These are phyloP conservation scores for Phaeotremella skinneri DNA, from an alignment of 768 basidiomycete species.

Conservation along the genomic window DNA sequence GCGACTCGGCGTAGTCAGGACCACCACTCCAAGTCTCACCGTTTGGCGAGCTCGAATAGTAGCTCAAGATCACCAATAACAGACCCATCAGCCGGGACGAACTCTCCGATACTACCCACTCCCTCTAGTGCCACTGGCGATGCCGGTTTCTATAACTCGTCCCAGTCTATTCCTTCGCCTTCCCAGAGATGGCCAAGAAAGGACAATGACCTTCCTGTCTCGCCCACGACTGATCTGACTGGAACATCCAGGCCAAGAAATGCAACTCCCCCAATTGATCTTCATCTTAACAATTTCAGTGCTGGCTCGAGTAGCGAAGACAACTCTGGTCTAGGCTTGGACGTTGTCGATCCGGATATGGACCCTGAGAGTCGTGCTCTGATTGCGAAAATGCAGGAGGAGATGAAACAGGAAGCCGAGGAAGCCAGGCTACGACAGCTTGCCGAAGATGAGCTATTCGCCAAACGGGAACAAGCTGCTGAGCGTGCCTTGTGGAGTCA, in stretches of 20 bases:
- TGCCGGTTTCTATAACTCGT: constrained; percentile 3
- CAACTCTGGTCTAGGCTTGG: constrained; percentile 25
- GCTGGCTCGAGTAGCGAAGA: constrained; percentile 26
- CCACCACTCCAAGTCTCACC: neutral
- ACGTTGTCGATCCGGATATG: constrained; percentile 30
- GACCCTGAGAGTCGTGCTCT: constrained; percentile 39
- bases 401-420: constrained; percentile 30
- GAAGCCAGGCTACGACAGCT: constrained; percentile 37
- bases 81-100: constrained; percentile 14
- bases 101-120: constrained; percentile 21
- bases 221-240: constrained; percentile 9
- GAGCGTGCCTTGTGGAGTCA: constrained; percentile 50
- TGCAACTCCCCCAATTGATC: constrained; percentile 1
- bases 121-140: constrained; percentile 2
- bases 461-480: constrained; percentile 48
- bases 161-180: constrained; percentile 17
- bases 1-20: neutral
- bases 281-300: constrained; percentile 3
- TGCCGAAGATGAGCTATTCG: constrained; percentile 43
- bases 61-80: constrained; percentile 32
- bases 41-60: constrained; percentile 17
- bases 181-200: constrained; percentile 6
- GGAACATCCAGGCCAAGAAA: constrained; percentile 12
- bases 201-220: constrained; percentile 9
- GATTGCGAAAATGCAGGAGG: constrained; percentile 44